Base-by-base conservation (phyloP, 768 basidiomycete species). In the Filobasidium floriforme region DNA sequence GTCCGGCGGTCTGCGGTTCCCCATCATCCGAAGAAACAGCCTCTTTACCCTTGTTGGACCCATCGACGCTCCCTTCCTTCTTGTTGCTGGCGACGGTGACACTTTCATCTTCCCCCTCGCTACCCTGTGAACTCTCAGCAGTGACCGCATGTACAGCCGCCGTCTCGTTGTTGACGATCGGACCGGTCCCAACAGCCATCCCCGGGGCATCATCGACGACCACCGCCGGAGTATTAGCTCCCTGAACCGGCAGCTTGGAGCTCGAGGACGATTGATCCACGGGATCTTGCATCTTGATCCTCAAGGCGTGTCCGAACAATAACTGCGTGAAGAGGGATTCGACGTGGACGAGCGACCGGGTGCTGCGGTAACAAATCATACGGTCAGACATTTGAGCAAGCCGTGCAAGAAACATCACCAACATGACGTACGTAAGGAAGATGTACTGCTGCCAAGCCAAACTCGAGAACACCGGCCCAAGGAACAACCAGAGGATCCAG, bases 301-400 rank as follows among this genome's bases (percentile, higher is more conserved):
- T 82, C 7, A 90, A 81, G 19, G 90, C 88, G 72, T 91, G 89
- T 49, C 89, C 89, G 79, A 92, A 93, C 73, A 92, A 86, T 7
- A 92, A 80, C 70, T 84, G 83, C 29, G 83, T 83, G 69, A 84
- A 68, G 68, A 87, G 77, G 40, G 79, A 81, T 72, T 88, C 85
- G 5, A 78, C 70, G 3, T 82, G 83, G 14, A 85, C 82, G 26
- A 83, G 70, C 10, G 79, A 76, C 5, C 84, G 78, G 0, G 83
- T 85, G 9, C 46, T 66, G 70, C 52, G 69, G 51, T 65, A 68
- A 75, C 43, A 44, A 10, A 44, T 44, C 10, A 44, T 44, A 44
- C n/a, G n/a, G n/a, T n/a, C n/a, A n/a, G n/a, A n/a, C n/a, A n/a
- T n/a, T n/a, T n/a, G n/a, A n/a, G n/a, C n/a, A n/a, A n/a, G n/a